Base-by-base conservation (phyloP, 2,329 filamentous ascomycete genomes). In the Penicillium sp. region DNA sequence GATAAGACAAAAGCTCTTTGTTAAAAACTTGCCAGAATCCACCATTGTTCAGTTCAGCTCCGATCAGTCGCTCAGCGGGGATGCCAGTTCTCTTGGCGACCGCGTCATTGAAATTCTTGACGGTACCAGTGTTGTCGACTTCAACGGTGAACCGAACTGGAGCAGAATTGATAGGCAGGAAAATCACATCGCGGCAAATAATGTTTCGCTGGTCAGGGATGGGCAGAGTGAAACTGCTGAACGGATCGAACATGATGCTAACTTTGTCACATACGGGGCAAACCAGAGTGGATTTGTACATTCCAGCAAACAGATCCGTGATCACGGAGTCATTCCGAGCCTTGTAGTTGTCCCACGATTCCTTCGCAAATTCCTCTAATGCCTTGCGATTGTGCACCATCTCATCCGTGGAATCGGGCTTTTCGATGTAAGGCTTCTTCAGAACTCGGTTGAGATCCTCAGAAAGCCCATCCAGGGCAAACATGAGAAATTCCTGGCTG, bases 201-300 rank as follows among this genome's bases (percentile, higher is more conserved):
- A 91, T 89, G 92, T 72, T 95, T 89, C 29, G 21, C n/a, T 52
- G 11, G 54, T 96, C 86, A 0, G 95, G 95, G 33, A 99, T 79
- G 56, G 96, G 95, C 24, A 99, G 79, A 0, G 95, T 97, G 57
- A 99, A 78, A 63, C 96, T 95, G 74, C 92, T 97, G 81, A 96
- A 99, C 0, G 95, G 95, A 72, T 99, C 95, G 70, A 99, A 99
- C 0, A 95, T 98, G 67, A 99, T 96, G 83, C 93, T 97, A 75
- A 98, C 90, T 78, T 98, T 99, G 65, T 89, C 84, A 73, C 95
- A 99, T 8, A 84, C 84, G 0, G 95, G 95, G 70, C 95, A 99
- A 61, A 95, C 89, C 61, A 99, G 84, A 0, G 93, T 98, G 45
- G 96, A 98, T 78, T 98, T 97, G 83, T 98, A 99, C 83, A 98